Evolutionary conservation across 2,329 filamentous ascomycete species (phyloP), one percentile per base, ranked within the genome.

Genomic region (Phialophora macrospora): DNA sequence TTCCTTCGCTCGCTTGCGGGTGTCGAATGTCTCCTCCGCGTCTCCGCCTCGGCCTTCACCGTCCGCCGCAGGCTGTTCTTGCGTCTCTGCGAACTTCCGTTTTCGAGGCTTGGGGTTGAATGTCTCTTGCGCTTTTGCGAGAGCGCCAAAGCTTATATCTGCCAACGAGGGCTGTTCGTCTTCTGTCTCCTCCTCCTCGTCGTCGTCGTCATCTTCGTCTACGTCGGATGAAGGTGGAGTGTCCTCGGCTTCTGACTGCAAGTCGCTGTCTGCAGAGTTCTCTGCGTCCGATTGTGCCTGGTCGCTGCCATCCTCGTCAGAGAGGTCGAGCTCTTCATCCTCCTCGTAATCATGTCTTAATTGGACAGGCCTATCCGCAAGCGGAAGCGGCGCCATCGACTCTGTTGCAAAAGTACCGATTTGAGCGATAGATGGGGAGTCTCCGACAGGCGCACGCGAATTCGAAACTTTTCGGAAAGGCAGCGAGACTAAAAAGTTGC

Each of bases 71-170:
- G 59, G 14, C 70, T 68, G 59, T 71, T 70, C 65, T n/a, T 54
- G n/a, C 69, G 64, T 66, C 55, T 63, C 63, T 55, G 65, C 56
- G 68, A 71, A 46, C 67, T 72, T 73, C 34, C 71, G 63, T 55
- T 72, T 68, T 73, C 75, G 60, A 59, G 71, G 63, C 77, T 78
- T 78, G 71, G 75, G 76, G 75, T 80, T 81, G 34, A 96, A 79
- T 0, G 87, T 85, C 46, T 88, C 88, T 80, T 96, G 92, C 1
- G 93, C 93, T 81, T 92, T 91, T 70, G 91, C 92, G 48, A 97
- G 83, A n/a, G 91, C 91, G 68, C 93, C 93, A 74, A 98, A 97
- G 26, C 93, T 95, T 70, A 97, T 87, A 67, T 81, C 83, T 73
- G 81, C 83, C 64, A 88, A 77, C 38, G 78, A 75, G 4, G 76